Conservation (phyloP, 179 eudicot species). For the Beta lomatogona region DNA sequence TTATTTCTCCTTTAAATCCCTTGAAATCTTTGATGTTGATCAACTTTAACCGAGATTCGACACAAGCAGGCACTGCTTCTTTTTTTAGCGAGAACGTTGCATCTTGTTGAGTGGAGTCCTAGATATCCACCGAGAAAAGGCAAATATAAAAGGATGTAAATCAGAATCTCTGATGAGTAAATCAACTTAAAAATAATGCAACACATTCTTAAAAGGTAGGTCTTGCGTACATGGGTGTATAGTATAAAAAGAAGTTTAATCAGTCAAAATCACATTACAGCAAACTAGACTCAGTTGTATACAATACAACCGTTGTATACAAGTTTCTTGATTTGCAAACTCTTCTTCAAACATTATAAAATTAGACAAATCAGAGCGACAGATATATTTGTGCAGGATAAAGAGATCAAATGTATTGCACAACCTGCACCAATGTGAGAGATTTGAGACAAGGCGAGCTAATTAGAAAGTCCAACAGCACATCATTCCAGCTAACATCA, state of each 20-base stretch:
- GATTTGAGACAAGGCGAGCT: constrained; percentile 24
- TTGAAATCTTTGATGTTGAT: constrained; percentile 16
- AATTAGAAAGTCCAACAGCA: constrained; percentile 25
- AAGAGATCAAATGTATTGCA: neutral
- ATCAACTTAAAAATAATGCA: too few species aligned
- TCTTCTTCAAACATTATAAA: too few species aligned
- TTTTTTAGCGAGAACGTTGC: neutral
- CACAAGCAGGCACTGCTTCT: constrained; percentile 21
- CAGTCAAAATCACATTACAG: too few species aligned
- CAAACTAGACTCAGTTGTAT: too few species aligned
- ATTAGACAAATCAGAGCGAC: too few species aligned
- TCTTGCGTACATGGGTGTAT: too few species aligned
- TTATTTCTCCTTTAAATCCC: constrained; percentile 19
- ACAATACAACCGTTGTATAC: too few species aligned
- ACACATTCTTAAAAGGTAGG: too few species aligned
- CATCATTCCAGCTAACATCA: constrained; percentile 31
- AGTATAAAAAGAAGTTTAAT: too few species aligned
- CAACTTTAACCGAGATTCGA: constrained; percentile 17
- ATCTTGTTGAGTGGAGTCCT: neutral
- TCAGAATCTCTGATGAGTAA: neutral
- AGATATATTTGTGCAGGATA: too few species aligned
- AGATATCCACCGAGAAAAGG: neutral
- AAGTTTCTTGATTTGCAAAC: too few species aligned
- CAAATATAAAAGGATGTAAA: neutral
- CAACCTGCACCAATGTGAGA: constrained; percentile 34